Evolutionary conservation across 371 early-diverging fungal species (phyloP).

Genomic region (Funneliformis caledonium): DNA sequence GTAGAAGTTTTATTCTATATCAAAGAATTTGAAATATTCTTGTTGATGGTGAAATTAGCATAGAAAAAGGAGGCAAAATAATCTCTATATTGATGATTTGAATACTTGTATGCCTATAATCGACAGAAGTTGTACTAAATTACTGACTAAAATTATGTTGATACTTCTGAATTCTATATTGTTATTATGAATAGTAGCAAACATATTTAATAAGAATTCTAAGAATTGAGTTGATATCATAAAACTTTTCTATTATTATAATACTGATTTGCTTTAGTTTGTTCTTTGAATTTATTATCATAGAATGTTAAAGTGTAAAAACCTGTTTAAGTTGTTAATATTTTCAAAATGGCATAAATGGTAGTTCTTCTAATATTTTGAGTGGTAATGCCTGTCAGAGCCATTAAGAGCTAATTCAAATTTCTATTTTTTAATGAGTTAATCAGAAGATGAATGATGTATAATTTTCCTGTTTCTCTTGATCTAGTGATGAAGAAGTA

Average conservation of each 20-base stretch:
- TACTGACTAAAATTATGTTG: too few species aligned
- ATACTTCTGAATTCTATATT: too few species aligned
- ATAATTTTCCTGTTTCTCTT: not conserved
- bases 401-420: not conserved
- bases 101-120: too few species aligned
- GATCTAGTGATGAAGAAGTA: not conserved
- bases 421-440: not conserved
- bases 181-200: too few species aligned
- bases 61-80: too few species aligned
- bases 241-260: conserved; percentile 12
- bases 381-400: not conserved
- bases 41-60: too few species aligned
- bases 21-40: too few species aligned
- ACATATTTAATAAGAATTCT: too few species aligned
- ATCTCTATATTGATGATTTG: too few species aligned
- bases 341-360: not conserved
- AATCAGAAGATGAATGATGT: not conserved
- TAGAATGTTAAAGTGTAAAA: not conserved
- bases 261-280: conserved; percentile 1
- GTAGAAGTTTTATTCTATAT: too few species aligned
- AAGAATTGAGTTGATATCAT: conserved; percentile 7
- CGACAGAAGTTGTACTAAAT: too few species aligned
- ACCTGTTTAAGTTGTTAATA: too few species aligned
- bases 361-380: not conserved
- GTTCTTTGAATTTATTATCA: not conserved